A percentile compares a stretch with the other conserved stretches of the same genome.
These are phyloP conservation scores for Heimioporus sp. DNA, from an alignment of 768 basidiomycete genomes.

Conservation along the genomic window DNA sequence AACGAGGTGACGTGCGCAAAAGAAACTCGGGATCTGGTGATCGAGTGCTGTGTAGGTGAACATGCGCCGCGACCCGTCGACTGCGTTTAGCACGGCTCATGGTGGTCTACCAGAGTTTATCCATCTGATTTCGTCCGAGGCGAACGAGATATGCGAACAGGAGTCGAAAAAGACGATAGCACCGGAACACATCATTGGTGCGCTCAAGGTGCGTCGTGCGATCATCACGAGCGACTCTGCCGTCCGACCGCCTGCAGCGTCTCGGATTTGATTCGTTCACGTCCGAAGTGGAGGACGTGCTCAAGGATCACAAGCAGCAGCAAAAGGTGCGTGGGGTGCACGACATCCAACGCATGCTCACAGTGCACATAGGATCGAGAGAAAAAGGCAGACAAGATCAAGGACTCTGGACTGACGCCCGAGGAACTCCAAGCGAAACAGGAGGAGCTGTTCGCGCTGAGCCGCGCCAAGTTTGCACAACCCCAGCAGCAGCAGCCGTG, in stretches of 20 bases:
- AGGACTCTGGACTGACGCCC: slow-evolving; percentile 84
- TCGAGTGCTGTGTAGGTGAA: slow-evolving; percentile 99
- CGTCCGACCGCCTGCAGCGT: slow-evolving; percentile 46
- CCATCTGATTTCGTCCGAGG: slow-evolving; percentile 94
- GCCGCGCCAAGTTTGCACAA: slow-evolving; percentile 75
- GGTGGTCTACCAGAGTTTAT: slow-evolving; percentile 75
- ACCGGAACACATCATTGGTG: slow-evolving; percentile 93
- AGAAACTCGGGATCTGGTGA: slow-evolving; percentile 94
- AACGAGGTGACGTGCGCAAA: slow-evolving; percentile 87
- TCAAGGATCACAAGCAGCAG: slow-evolving; percentile 95
- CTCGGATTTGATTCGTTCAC: slow-evolving; percentile 93
- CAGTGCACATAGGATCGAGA: slow-evolving; percentile 65
- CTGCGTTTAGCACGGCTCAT: slow-evolving; percentile 15
- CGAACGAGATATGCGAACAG: slow-evolving; percentile 97
- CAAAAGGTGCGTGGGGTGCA: slow-evolving; percentile 63
- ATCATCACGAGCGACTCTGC: background rate
- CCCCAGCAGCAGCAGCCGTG: slow-evolving; percentile 39
- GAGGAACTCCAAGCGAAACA: slow-evolving; percentile 88
- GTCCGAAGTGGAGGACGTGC: slow-evolving; percentile 84
- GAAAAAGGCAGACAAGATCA: slow-evolving; percentile 89
- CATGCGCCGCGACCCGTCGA: slow-evolving; percentile 22
- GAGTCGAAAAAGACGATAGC: slow-evolving; percentile 99
- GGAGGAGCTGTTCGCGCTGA: slow-evolving; percentile 90
- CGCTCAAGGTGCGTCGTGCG: slow-evolving; percentile 66
- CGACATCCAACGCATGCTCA: slow-evolving; percentile 2